Conservation (phyloP, 257 asterid species). For the Solanum rostratum region DNA sequence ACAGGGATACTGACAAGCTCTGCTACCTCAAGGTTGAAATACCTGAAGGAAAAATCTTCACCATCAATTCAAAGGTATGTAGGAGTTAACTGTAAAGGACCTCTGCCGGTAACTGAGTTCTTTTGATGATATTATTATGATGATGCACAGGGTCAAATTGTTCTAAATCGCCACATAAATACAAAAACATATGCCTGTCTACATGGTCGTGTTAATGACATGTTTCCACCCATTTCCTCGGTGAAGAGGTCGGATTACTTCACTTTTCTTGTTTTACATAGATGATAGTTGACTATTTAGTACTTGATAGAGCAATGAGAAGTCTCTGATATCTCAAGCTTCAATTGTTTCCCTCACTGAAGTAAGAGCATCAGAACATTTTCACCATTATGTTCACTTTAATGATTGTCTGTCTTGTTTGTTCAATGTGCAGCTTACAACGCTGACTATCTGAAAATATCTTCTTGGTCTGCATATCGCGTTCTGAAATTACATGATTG, state of each 20-base stretch:
- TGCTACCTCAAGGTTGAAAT: slow-evolving; percentile 95
- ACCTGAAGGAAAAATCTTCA: slow-evolving; percentile 83
- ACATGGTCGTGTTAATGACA: slow-evolving; percentile 62
- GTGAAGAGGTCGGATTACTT: slow-evolving; percentile 49
- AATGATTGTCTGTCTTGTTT: not conserved
- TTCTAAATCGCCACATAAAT: slow-evolving; percentile 57
- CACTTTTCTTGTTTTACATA: not conserved
- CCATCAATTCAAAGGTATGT: slow-evolving; percentile 81
- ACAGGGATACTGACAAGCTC: slow-evolving; percentile 87
- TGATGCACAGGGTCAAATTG: slow-evolving; percentile 68
- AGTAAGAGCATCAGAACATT: not conserved
- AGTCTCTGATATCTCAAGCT: not conserved
- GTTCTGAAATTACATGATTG: not conserved
- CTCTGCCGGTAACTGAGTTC: not conserved
- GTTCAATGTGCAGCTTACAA: not conserved
- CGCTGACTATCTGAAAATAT: not conserved
- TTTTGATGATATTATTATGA: not conserved
- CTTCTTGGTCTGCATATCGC: not conserved
- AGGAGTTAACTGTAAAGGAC: not conserved
- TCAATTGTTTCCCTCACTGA: not conserved
- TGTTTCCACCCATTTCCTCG: slow-evolving; percentile 60
- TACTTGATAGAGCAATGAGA: not conserved
- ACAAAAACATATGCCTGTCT: slow-evolving; percentile 64
- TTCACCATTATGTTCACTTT: not conserved
- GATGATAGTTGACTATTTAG: not conserved